phyloP scores from a whole-genome alignment of 805 yeast species.

The Wickerhamomyces rabaulensis region DNA sequence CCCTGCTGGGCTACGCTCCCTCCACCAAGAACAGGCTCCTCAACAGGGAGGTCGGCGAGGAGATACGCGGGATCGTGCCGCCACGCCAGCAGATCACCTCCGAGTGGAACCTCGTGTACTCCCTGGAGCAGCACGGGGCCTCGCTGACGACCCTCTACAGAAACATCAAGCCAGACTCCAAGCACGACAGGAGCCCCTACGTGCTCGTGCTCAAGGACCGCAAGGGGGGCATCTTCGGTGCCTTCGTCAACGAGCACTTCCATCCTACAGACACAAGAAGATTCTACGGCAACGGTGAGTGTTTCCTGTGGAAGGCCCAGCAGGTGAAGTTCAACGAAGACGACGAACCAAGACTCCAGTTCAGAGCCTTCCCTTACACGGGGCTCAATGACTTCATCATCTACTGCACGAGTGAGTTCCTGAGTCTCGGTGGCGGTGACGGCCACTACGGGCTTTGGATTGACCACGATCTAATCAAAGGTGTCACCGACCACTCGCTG shows the following conservation, averaged over 20 bases:
- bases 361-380: conserved; percentile 82
- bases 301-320: conserved; percentile 84
- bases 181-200: conserved; percentile 56
- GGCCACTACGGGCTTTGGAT: conserved; percentile 93
- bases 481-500: conserved; percentile 71
- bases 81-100: conserved; percentile 72
- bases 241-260: conserved; percentile 68
- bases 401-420: conserved; percentile 69
- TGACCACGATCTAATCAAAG: conserved; percentile 66
- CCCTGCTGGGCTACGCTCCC: conserved; percentile 53
- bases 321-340: conserved; percentile 20
- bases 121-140: conserved; percentile 91
- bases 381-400: conserved; percentile 83
- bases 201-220: conserved; percentile 68
- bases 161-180: conserved; percentile 39
- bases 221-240: conserved; percentile 65
- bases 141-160: conserved; percentile 75
- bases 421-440: conserved; percentile 87
- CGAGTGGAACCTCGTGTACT: conserved; percentile 73
- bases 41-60: conserved; percentile 61
- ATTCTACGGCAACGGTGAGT: conserved; percentile 92
- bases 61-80: conserved; percentile 69
- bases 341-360: conserved; percentile 28
- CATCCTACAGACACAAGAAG: conserved; percentile 66
- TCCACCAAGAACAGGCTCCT: conserved; percentile 57